Evolutionary conservation across 1,139 yeast species (phyloP).

Genomic region (Protomyces gravidus): DNA sequence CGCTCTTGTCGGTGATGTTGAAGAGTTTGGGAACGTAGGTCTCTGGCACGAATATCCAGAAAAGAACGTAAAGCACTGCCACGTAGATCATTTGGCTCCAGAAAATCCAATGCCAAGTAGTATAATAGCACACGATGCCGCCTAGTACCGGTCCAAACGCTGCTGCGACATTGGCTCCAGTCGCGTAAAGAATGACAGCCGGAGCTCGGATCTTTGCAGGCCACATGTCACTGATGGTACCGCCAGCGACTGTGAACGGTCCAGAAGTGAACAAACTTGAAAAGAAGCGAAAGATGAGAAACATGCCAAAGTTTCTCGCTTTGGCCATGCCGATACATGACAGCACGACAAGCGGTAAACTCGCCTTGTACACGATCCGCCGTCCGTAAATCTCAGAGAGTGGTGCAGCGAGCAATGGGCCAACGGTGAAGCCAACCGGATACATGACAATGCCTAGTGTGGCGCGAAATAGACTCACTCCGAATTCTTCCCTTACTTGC

Average conservation of each 20-base stretch:
- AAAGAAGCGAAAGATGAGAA: constrained; percentile 66
- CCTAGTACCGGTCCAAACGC: constrained; percentile 74
- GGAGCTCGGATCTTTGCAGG: constrained; percentile 5
- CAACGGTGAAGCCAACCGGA: constrained; percentile 56
- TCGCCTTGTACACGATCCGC: constrained; percentile 41
- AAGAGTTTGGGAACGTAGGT: constrained; percentile 84
- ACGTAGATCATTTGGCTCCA: constrained; percentile 51
- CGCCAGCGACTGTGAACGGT: constrained; percentile 81
- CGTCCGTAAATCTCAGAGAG: constrained; percentile 57
- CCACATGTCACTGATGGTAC: constrained; percentile 54
- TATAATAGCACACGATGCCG: constrained; percentile 62
- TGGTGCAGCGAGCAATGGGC: constrained; percentile 50
- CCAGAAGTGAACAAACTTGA: constrained; percentile 81
- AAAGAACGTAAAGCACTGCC: constrained; percentile 56
- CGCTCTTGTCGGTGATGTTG: constrained; percentile 40
- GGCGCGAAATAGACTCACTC: constrained; percentile 12
- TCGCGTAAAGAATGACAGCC: constrained; percentile 50
- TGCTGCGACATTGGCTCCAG: constrained; percentile 65
- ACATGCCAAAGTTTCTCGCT: constrained; percentile 47
- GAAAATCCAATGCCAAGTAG: constrained; percentile 56
- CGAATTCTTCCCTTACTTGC: constrained; percentile 8
- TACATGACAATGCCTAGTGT: constrained; percentile 48
- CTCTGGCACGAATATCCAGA: constrained; percentile 62
- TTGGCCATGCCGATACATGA: constrained; percentile 57
- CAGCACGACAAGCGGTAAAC: constrained; percentile 54